These are phyloP conservation scores for Spencermartinsiella ligniputridi DNA, from an alignment of 1,139 yeast species.

Conservation along the genomic window DNA sequence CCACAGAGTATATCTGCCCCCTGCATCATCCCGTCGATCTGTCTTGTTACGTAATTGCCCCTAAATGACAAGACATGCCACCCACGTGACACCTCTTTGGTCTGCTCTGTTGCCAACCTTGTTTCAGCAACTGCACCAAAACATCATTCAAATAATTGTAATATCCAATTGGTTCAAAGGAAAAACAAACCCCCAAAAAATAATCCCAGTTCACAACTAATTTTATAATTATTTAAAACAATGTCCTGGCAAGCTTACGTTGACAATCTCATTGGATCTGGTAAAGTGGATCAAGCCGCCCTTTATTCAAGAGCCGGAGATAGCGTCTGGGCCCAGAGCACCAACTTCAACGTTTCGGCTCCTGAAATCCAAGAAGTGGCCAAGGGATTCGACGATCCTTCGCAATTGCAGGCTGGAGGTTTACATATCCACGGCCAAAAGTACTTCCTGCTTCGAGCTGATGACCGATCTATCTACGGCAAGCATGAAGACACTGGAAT, in stretches of 20 bases:
- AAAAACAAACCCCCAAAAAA: too few species aligned
- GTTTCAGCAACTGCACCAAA: too few species aligned
- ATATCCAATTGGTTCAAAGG: too few species aligned
- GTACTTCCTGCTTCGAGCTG: conserved; percentile 84
- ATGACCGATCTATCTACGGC: conserved; percentile 90
- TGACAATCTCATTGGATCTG: conserved; percentile 81
- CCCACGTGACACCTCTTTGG: too few species aligned
- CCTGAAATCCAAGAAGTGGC: conserved; percentile 73
- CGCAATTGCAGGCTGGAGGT: conserved; percentile 76
- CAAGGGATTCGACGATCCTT: conserved; percentile 74
- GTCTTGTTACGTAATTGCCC: too few species aligned
- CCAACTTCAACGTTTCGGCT: conserved; percentile 61
- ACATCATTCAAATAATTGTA: too few species aligned
- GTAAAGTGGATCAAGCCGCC: conserved; percentile 87
- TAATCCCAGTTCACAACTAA: too few species aligned
- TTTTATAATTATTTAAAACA: too few species aligned
- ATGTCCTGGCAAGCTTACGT: conserved; percentile 73
- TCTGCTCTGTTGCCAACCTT: too few species aligned
- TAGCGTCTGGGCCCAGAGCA: conserved; percentile 87
- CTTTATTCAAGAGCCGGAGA: conserved; percentile 94
- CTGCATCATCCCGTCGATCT: too few species aligned
- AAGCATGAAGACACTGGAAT: conserved; percentile 86
- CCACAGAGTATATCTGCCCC: too few species aligned
- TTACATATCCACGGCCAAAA: conserved; percentile 81
- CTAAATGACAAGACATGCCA: too few species aligned